Evolutionary conservation across 1,284 basidiomycete species (phyloP).

Genomic region (Mycena sp.): DNA sequence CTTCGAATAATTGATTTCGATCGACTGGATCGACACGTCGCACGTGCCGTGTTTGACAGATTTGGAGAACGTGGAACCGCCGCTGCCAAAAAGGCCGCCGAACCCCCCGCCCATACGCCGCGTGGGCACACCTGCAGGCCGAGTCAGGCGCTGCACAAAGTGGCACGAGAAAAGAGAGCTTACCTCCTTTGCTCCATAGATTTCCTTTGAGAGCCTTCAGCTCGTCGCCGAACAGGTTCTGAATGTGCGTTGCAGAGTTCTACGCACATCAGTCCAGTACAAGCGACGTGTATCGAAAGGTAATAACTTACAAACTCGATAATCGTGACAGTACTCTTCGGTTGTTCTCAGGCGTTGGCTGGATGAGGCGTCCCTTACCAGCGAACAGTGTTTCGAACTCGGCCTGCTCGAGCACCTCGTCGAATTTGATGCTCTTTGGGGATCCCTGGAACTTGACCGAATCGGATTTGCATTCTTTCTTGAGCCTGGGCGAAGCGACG

Average conservation of each 20-base stretch:
- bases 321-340: constrained; percentile 49
- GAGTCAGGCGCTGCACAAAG: not conserved
- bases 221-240: constrained; percentile 46
- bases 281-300: not conserved
- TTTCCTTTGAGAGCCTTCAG: constrained; percentile 50
- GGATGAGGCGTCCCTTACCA: too few species aligned
- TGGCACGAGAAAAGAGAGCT: not conserved
- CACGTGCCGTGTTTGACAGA: constrained; percentile 45
- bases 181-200: constrained; percentile 41
- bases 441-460: constrained; percentile 51
- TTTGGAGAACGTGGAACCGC: constrained; percentile 43
- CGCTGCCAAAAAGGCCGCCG: too few species aligned
- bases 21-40: constrained; percentile 42
- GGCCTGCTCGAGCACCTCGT: constrained; percentile 51
- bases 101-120: too few species aligned
- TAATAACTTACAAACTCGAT: constrained; percentile 46
- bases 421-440: constrained; percentile 48
- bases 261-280: constrained; percentile 1
- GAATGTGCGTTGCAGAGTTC: constrained; percentile 34
- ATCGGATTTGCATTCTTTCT: constrained; percentile 54
- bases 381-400: too few species aligned
- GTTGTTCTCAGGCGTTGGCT: constrained; percentile 46
- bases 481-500: constrained; percentile 39
- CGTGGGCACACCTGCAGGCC: constrained; percentile 33
- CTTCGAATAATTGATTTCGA: too few species aligned